Conservation (phyloP, 352 stramenopile genomes). For the Lagenidium giganteum region DNA sequence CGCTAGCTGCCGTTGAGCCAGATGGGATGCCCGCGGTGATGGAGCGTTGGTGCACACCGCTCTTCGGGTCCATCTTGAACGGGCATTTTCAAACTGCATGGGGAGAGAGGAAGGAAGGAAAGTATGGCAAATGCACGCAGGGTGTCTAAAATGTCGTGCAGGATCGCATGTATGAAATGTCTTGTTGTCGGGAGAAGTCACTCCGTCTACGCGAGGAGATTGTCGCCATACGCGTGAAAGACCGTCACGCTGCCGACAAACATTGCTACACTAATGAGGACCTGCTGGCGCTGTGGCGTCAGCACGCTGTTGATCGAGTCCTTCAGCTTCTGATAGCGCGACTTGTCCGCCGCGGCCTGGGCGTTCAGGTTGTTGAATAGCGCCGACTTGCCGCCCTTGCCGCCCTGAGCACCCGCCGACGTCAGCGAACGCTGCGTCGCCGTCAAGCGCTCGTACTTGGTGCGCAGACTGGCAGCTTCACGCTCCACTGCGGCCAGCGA, state of each 20-base stretch:
- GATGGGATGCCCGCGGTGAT: too few relatives aligned
- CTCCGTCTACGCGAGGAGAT: conserved; percentile 72
- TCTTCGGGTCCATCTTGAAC: too few relatives aligned
- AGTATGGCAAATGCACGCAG: too few relatives aligned
- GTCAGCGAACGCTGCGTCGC: conserved; percentile 65
- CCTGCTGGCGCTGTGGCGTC: conserved; percentile 68
- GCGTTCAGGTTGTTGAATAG: conserved; percentile 35
- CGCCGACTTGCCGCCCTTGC: conserved; percentile 50
- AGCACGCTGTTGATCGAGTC: conserved; percentile 54
- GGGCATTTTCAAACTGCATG: too few relatives aligned
- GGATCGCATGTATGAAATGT: too few relatives aligned
- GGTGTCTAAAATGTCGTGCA: too few relatives aligned
- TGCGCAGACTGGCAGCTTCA: conserved; percentile 68
- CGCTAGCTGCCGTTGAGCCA: too few relatives aligned
- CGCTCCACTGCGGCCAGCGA: conserved; percentile 57
- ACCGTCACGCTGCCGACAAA: conserved; percentile 71
- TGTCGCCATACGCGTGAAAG: conserved; percentile 83
- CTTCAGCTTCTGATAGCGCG: conserved; percentile 55
- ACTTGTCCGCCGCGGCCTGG: conserved; percentile 36
- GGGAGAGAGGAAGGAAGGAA: too few relatives aligned
- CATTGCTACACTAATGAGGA: conserved; percentile 67
- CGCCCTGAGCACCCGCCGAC: conserved; percentile 35
- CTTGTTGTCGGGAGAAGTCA: too few relatives aligned
- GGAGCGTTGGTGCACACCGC: too few relatives aligned
- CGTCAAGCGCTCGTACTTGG: conserved; percentile 79